Percentiles rank a stretch among this genome's conserved stretches.
These are phyloP conservation scores for Eucalyptus cladocalyx DNA, from an alignment of 345 rosid species.

Conservation along the genomic window DNA sequence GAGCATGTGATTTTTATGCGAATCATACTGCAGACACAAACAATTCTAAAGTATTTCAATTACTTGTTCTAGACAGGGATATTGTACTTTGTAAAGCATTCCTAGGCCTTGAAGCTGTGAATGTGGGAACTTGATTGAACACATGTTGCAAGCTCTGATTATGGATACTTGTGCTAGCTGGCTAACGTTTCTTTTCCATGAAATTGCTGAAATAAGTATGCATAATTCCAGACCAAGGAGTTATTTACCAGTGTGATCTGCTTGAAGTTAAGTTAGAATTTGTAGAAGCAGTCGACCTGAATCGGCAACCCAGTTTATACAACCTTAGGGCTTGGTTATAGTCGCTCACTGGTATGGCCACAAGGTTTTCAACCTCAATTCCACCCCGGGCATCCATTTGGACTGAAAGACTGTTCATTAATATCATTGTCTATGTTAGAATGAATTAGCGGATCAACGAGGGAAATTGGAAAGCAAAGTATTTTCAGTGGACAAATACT, in stretches of 20 bases:
- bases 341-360: constrained; percentile 41
- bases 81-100: background rate
- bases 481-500: background rate
- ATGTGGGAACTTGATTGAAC: background rate
- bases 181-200: background rate
- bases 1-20: constrained; percentile 45
- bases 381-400: constrained; percentile 51
- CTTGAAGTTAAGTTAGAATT: constrained; percentile 62
- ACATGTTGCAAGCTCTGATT: background rate
- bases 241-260: constrained; percentile 74
- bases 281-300: constrained; percentile 76
- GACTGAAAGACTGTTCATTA: constrained; percentile 48
- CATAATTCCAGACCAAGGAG: background rate
- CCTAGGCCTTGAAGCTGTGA: background rate
- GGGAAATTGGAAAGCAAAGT: background rate
- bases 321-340: constrained; percentile 54
- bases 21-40: constrained; percentile 40
- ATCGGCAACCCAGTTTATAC: constrained; percentile 57
- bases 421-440: background rate
- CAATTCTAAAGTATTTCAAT: background rate
- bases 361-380: constrained; percentile 52
- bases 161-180: background rate
- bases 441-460: background rate
- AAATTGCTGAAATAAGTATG: background rate
- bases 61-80: background rate